Conservation (phyloP, 2,329 filamentous ascomycete genomes). For the Fusarium nematophilum region DNA sequence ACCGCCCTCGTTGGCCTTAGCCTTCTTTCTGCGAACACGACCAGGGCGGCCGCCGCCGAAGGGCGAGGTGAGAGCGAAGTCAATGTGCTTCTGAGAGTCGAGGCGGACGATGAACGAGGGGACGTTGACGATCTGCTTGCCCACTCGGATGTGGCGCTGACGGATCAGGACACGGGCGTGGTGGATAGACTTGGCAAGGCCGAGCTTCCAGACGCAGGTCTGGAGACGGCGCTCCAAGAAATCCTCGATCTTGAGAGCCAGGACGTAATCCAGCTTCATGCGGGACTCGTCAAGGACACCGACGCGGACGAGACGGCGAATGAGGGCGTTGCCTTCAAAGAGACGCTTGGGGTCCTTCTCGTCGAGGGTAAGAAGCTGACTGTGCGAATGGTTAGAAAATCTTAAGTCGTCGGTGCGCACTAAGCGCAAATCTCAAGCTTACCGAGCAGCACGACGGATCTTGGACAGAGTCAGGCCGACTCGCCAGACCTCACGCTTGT, state of each 20-base stretch:
- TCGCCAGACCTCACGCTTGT: conserved; percentile 99
- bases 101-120: conserved; percentile 99
- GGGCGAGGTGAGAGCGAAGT: conserved; percentile 97
- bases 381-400: conserved; percentile 54
- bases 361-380: conserved; percentile 99
- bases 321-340: conserved; percentile 99
- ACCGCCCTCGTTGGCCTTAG: conserved; percentile 90
- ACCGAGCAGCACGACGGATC: conserved; percentile 99
- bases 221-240: conserved; percentile 99
- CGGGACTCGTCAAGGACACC: conserved; percentile 99
- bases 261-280: conserved; percentile 99
- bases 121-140: conserved; percentile 99
- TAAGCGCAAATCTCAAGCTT: conserved; percentile 48
- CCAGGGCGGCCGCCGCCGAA: conserved; percentile 97
- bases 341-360: conserved; percentile 99
- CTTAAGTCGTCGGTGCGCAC: neutral
- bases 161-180: conserved; percentile 99
- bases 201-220: conserved; percentile 99
- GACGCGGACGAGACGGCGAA: conserved; percentile 99
- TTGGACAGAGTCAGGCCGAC: conserved; percentile 99
- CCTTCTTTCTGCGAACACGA: conserved; percentile 99
- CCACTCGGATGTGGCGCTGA: conserved; percentile 99
- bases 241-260: conserved; percentile 99
- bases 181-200: conserved; percentile 99
- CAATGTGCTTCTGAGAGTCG: conserved; percentile 99